phyloP scores from a whole-genome alignment of 1,284 basidiomycete genomes.

The Rugosomyces carneus region DNA sequence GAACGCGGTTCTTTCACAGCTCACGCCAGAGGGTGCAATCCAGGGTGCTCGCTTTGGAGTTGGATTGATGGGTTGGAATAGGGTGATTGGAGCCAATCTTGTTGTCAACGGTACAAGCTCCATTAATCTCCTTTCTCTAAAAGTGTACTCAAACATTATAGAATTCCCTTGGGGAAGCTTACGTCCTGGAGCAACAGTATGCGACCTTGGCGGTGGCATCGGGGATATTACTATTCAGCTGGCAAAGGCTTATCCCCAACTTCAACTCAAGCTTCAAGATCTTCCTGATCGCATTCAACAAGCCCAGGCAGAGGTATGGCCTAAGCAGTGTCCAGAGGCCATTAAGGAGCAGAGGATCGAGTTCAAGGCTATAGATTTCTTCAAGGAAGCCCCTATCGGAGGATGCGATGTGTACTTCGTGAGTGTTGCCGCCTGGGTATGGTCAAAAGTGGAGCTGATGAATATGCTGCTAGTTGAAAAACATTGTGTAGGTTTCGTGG shows the following conservation, averaged over 20 bases:
- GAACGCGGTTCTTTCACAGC: not conserved
- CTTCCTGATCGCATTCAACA: constrained; percentile 30
- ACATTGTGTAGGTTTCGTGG: not conserved
- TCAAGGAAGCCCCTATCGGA: constrained; percentile 21
- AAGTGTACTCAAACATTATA: constrained; percentile 14
- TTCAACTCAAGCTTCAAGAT: constrained; percentile 43
- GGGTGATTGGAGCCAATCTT: constrained; percentile 9
- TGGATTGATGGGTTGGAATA: constrained; percentile 16
- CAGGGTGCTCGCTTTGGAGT: constrained; percentile 18
- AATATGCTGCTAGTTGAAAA: not conserved
- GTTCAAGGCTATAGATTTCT: constrained; percentile 25
- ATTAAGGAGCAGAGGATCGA: constrained; percentile 22
- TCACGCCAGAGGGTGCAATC: constrained; percentile 11
- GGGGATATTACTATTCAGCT: constrained; percentile 39
- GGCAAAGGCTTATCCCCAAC: constrained; percentile 30
- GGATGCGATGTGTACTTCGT: constrained; percentile 28
- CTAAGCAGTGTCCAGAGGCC: constrained; percentile 22
- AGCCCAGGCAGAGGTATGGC: constrained; percentile 28
- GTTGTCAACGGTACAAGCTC: not conserved
- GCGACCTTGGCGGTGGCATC: constrained; percentile 44
- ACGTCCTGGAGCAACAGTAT: constrained; percentile 29
- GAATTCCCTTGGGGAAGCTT: constrained; percentile 41
- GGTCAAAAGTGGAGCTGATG: not conserved
- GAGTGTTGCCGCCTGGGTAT: constrained; percentile 4
- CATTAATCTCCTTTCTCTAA: no score